Conservation (phyloP, 192 early-diverging fungal genomes). For the Dimargaris cristalligena region DNA sequence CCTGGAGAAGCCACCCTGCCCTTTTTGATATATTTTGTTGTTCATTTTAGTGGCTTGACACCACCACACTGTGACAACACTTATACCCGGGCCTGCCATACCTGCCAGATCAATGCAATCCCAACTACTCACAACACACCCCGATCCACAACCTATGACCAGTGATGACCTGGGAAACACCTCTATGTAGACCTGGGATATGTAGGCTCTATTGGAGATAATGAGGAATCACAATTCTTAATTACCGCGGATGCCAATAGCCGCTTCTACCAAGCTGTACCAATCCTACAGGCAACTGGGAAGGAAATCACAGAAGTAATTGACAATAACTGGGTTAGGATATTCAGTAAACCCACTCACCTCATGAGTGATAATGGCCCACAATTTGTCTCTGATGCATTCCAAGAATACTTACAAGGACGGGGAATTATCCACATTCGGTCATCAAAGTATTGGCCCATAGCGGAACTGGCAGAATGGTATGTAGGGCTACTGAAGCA, state of each 20-base stretch:
- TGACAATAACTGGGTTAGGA: not conserved
- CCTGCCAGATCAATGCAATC: slow-evolving; percentile 13
- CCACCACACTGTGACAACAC: too few species aligned
- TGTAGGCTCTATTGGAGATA: slow-evolving; percentile 10
- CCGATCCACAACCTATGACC: not conserved
- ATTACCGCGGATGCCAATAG: slow-evolving; percentile 9
- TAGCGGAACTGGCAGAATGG: slow-evolving; percentile 13
- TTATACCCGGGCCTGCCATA: slow-evolving; percentile 7
- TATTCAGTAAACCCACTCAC: not conserved
- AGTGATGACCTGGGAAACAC: slow-evolving; percentile 4
- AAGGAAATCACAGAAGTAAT: not conserved
- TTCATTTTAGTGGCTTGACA: too few species aligned
- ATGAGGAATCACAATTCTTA: slow-evolving; percentile 6
- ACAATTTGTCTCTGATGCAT: slow-evolving; percentile 3
- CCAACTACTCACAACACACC: slow-evolving; percentile 6
- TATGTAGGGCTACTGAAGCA: slow-evolving; percentile 15
- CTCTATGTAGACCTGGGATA: slow-evolving; percentile 14
- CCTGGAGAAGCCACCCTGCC: too few species aligned
- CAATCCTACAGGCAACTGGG: not conserved
- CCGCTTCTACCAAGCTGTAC: slow-evolving; percentile 10
- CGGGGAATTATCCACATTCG: not conserved
- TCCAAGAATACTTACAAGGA: not conserved
- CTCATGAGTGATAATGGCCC: slow-evolving; percentile 16
- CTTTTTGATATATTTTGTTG: too few species aligned
- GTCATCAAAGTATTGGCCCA: slow-evolving; percentile 12